Conservation (phyloP, 2,329 filamentous ascomycete genomes). For the Verticillium tricorpus region DNA sequence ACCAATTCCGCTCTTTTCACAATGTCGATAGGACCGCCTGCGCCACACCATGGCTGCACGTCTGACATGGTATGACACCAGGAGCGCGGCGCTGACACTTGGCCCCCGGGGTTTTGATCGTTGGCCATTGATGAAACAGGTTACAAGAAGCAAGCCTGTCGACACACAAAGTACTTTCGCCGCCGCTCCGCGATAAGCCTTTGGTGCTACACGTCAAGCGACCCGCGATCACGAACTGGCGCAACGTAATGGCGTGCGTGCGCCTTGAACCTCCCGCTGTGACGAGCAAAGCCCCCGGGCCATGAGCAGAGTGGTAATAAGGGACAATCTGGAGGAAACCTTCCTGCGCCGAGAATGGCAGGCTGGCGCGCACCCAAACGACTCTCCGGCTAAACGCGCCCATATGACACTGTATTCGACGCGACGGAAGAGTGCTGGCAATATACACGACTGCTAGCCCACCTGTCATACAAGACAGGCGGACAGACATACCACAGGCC, state of each 20-base stretch:
- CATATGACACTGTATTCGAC: neutral
- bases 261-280: neutral
- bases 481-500: neutral
- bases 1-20: neutral
- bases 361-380: neutral
- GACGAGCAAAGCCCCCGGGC: neutral
- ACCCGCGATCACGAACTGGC: neutral
- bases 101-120: neutral
- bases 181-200: neutral
- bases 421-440: neutral
- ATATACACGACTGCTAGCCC: neutral
- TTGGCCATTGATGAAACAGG: neutral
- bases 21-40: neutral
- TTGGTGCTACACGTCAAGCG: neutral
- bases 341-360: neutral
- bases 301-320: neutral
- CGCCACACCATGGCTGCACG: neutral
- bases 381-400: neutral
- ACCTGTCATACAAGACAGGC: neutral
- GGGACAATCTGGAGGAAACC: neutral
- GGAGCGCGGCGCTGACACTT: neutral
- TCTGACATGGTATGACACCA: neutral
- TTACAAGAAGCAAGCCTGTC: neutral
- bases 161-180: neutral
- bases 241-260: neutral